Evolutionary conservation across 2,329 filamentous ascomycete species (phyloP).

Genomic region (Ophiostoma himal-ulmi): DNA sequence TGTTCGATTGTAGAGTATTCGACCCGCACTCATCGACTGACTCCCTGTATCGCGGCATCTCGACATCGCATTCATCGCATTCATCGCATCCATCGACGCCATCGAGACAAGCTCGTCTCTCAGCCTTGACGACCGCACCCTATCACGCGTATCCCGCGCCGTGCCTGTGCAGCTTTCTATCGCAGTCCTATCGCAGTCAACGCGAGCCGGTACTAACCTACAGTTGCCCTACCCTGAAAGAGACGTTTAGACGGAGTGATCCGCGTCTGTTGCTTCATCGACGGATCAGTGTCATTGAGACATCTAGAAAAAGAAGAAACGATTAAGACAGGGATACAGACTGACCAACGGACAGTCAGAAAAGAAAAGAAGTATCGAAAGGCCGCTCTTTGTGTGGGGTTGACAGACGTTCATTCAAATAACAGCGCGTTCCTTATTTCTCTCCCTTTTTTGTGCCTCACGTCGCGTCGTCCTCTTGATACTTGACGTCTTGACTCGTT

Average conservation of each 20-base stretch:
- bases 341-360: not conserved
- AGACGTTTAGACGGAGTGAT: not conserved
- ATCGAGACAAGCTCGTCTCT: not conserved
- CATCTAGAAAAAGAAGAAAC: not conserved
- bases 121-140: not conserved
- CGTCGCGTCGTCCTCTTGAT: not conserved
- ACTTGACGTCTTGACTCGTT: not conserved
- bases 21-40: not conserved
- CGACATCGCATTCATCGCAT: conserved; percentile 8
- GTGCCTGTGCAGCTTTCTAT: not conserved
- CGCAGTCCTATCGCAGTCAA: not conserved
- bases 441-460: conserved; percentile 34
- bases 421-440: conserved; percentile 53
- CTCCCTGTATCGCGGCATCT: not conserved
- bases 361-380: not conserved
- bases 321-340: not conserved
- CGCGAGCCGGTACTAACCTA: conserved; percentile 3
- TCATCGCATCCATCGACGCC: not conserved
- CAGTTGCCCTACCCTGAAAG: not conserved
- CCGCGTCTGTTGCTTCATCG: not conserved
- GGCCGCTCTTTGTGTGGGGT: conserved; percentile 14
- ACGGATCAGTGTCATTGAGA: conserved; percentile 9
- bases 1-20: not conserved
- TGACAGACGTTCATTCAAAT: conserved; percentile 23
- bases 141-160: not conserved